Evolutionary conservation across 164 flowering plant species (phyloP).

Genomic region (Euptelea pleiosperma): DNA sequence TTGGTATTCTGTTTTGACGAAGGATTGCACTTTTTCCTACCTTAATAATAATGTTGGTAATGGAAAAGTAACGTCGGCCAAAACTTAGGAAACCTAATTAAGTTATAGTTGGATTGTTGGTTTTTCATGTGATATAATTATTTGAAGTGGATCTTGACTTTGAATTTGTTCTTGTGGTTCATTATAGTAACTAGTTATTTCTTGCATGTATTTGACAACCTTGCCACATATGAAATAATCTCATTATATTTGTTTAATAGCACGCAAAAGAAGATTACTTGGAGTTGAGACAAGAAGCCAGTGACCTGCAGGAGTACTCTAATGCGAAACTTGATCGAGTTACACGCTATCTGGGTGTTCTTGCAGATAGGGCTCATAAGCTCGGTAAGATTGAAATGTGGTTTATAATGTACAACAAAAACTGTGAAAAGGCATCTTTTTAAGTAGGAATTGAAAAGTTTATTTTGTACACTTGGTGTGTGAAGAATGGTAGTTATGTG

Average conservation of each 20-base stretch:
- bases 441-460: no score
- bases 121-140: not conserved
- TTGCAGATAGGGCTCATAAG: conserved; percentile 76
- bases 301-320: conserved; percentile 88
- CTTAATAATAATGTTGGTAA: no score
- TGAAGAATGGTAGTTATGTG: no score
- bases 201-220: conserved; percentile 1
- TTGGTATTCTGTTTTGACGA: no score
- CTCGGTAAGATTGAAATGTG: conserved; percentile 53
- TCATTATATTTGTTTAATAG: conserved; percentile 33
- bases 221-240: conserved; percentile 1
- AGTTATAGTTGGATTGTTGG: not conserved
- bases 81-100: no score
- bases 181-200: not conserved
- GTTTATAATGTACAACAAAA: conserved; percentile 1
- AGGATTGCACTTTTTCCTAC: no score
- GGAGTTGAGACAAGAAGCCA: conserved; percentile 86
- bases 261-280: conserved; percentile 74
- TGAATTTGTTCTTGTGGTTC: not conserved
- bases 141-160: no score
- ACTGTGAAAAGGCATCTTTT: not conserved
- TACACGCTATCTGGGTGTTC: conserved; percentile 78
- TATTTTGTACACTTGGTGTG: no score
- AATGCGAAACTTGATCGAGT: conserved; percentile 85
- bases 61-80: no score